A percentile compares a stretch with the other conserved stretches of the same genome.
These are phyloP conservation scores for Jackrogersella multiformis DNA, from an alignment of 495 filamentous ascomycete genomes.

Conservation along the genomic window DNA sequence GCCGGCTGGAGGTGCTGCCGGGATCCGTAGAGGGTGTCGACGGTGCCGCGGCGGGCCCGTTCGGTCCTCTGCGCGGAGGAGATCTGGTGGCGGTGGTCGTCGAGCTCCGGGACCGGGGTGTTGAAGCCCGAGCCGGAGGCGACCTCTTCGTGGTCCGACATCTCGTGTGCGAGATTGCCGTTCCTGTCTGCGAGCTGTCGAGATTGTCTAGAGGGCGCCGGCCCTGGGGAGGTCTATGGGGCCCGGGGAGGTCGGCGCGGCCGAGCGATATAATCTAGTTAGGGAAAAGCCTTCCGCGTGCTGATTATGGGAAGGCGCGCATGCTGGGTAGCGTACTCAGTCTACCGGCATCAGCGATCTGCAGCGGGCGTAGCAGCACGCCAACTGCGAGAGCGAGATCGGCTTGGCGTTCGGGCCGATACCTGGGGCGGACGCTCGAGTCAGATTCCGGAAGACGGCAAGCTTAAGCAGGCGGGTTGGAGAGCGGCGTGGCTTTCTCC, in stretches of 20 bases:
- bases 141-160: conserved; percentile 67
- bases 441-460: not conserved
- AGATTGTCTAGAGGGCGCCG: conserved; percentile 4
- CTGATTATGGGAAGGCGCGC: conserved; percentile 45
- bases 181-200: conserved; percentile 16
- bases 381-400: conserved; percentile 40
- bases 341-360: conserved; percentile 46
- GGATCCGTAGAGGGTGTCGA: conserved; percentile 61
- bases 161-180: conserved; percentile 43
- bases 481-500: conserved; percentile 13
- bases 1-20: conserved; percentile 53
- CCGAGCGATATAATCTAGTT: conserved; percentile 5
- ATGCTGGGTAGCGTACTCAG: conserved; percentile 44
- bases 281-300: conserved; percentile 45
- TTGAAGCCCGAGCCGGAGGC: conserved; percentile 64
- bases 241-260: not conserved
- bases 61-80: conserved; percentile 68
- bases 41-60: conserved; percentile 63
- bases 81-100: conserved; percentile 89
- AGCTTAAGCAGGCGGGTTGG: conserved; percentile 1
- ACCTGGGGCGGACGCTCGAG: not conserved
- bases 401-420: conserved; percentile 22
- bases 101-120: conserved; percentile 86
- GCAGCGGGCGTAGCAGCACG: conserved; percentile 50
- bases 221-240: conserved; percentile 9